phyloP scores from a whole-genome alignment of 2,329 filamentous ascomycete genomes.

The Pseudocercospora pini-densiflorae region DNA sequence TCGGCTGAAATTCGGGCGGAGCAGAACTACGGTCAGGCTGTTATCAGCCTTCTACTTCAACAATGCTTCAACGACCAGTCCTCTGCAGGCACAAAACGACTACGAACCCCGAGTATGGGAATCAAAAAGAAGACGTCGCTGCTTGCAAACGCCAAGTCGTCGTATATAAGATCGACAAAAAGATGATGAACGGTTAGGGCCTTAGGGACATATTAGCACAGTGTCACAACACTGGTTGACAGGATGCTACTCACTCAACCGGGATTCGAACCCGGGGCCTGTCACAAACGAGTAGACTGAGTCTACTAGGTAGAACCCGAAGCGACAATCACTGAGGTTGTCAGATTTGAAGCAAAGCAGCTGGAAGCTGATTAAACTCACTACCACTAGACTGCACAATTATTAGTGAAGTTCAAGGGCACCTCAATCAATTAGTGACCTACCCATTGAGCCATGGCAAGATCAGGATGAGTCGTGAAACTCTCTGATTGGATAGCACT shows the following conservation, averaged over 20 bases:
- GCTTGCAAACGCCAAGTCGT: too few species aligned
- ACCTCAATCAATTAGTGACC: background rate
- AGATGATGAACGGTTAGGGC: too few species aligned
- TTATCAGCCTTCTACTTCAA: too few species aligned
- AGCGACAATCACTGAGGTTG: slow-evolving; percentile 29
- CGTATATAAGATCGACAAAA: too few species aligned
- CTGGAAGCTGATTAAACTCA: background rate
- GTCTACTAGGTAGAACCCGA: slow-evolving; percentile 28
- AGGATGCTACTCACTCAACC: slow-evolving; percentile 15
- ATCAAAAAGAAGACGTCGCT: too few species aligned
- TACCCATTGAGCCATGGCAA: background rate
- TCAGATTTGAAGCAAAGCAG: background rate
- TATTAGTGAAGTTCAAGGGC: background rate
- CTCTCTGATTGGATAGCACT: background rate
- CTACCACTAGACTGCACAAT: slow-evolving; percentile 3
- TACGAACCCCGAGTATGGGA: too few species aligned
- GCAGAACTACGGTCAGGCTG: too few species aligned
- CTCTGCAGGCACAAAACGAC: too few species aligned
- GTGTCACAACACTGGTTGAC: too few species aligned
- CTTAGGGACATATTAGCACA: too few species aligned
- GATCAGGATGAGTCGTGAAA: background rate
- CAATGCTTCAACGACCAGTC: too few species aligned
- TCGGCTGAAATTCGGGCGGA: too few species aligned
- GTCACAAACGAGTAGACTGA: slow-evolving; percentile 28
- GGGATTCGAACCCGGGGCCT: slow-evolving; percentile 30